Evolutionary conservation across 1,284 basidiomycete species (phyloP).

Genomic region (Irpex sp.): DNA sequence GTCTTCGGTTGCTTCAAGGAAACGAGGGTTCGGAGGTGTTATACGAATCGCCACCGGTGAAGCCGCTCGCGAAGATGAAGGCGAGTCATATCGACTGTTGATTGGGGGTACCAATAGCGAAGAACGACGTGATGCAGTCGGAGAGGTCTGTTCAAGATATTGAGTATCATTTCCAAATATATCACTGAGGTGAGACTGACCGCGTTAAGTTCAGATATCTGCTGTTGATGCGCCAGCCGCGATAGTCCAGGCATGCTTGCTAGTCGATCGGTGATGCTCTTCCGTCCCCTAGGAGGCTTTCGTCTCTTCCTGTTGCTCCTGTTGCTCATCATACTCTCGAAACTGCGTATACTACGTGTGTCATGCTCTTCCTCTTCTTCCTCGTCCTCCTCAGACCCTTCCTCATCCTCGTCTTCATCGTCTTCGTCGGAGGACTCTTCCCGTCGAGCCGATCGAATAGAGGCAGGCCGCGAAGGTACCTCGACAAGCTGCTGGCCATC

Average conservation of each 20-base stretch:
- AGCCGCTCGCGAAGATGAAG: conserved; percentile 41
- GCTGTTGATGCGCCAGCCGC: conserved; percentile 31
- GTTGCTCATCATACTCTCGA: conserved; percentile 75
- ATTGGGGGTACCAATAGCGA: conserved; percentile 37
- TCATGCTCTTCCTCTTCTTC: conserved; percentile 37
- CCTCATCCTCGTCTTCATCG: conserved; percentile 31
- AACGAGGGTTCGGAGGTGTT: conserved; percentile 59
- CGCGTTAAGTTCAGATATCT: conserved; percentile 17
- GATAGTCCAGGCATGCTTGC: conserved; percentile 65
- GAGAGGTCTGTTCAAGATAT: conserved; percentile 29
- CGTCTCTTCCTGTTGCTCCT: conserved; percentile 35
- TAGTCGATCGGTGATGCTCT: conserved; percentile 72
- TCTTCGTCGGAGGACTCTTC: conserved; percentile 26
- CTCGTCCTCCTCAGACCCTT: conserved; percentile 33
- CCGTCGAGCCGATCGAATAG: conserved; percentile 37
- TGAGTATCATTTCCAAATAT: neutral
- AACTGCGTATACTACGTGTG: conserved; percentile 71
- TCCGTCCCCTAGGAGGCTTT: conserved; percentile 34
- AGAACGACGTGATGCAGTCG: conserved; percentile 43
- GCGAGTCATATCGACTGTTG: conserved; percentile 35
- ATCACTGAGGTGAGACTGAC: conserved; percentile 10
- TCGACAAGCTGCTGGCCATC: conserved; percentile 69
- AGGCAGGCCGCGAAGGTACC: conserved; percentile 55
- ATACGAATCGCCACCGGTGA: conserved; percentile 37
- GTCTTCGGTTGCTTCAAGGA: conserved; percentile 65